Percentiles rank a stretch among this genome's conserved stretches.
Conservation (phyloP, 2,329 filamentous ascomycete genomes). For the Scytalidium sp. region DNA sequence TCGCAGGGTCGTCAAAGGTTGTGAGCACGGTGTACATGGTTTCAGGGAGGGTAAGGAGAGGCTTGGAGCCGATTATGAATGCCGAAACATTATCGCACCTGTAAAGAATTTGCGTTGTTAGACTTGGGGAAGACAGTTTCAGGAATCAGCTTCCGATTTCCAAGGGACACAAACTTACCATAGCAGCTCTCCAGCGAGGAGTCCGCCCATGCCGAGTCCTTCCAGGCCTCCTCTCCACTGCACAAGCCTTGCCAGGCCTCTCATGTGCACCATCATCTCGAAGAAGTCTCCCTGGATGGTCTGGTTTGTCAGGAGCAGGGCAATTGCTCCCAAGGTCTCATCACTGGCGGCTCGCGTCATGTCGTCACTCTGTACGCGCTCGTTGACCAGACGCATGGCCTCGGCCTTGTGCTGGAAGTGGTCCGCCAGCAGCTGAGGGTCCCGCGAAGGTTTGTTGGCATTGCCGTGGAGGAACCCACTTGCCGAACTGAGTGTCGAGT, state of each 20-base stretch:
- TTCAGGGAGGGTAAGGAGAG: not conserved
- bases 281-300: not conserved
- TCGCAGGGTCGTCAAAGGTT: not conserved
- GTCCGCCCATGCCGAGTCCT: not conserved
- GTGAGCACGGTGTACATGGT: not conserved
- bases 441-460: not conserved
- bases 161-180: not conserved
- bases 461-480: not conserved
- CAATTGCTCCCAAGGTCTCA: slow-evolving; percentile 9
- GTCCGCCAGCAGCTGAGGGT: not conserved
- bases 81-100: not conserved
- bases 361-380: slow-evolving; percentile 5
- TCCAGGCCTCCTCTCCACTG: not conserved
- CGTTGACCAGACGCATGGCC: slow-evolving; percentile 9
- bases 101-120: not conserved
- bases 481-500: not conserved
- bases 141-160: not conserved
- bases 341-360: not conserved
- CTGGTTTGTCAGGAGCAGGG: not conserved
- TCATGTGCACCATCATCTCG: not conserved
- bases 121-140: not conserved
- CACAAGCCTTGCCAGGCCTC: not conserved
- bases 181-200: not conserved
- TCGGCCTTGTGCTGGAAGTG: slow-evolving; percentile 8
- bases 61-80: not conserved